Evolutionary conservation across 2,329 filamentous ascomycete genomes (phyloP), one percentile per base, ranked within the genome.

Genomic region (Torrubiella hemipterigena): DNA sequence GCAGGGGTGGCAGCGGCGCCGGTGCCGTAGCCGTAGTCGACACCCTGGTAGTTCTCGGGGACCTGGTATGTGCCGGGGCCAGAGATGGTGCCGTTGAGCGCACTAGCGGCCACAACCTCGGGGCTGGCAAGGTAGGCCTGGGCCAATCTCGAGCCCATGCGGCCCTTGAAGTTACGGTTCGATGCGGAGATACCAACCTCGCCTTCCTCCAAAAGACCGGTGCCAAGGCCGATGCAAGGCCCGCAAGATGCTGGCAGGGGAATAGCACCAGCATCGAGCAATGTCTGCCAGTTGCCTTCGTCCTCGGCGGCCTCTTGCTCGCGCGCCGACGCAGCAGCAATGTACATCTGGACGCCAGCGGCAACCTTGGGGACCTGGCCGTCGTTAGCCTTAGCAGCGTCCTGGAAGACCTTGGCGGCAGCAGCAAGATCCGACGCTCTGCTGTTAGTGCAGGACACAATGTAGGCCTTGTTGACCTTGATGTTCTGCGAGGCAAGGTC

Each of bases 151-250:
- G 43, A 38, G 15, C 87, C 87, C 82, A 95, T 93, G 3, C 87
- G 74, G 0, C 86, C 87, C 55, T 87, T 86, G 65, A 87, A 95
- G 54, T 94, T 94, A 9, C 87, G 68, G 61, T 95, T 95, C 31
- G 68, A 77, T 0, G 85, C 83, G 38, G 69, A 77, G 43, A 95
- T 87, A 15, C 86, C 86, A 8, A 86, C 76, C 58, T 95, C 86
- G n/a, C 82, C 84, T 3, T 73, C 68, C 52, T 95, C 78, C 1
- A 94, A 67, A 0, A 94, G 64, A 22, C 87, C 87, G 0, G 67
- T 73, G 0, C 55, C 50, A 1, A 39, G 68, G 7, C 87, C 87
- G 38, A 96, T 95, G 48, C 89, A 95, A 0, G 81, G 79, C 0
- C 76, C 85, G 41, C 87, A 95, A 0, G 80, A 80, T 7, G 81